Percentiles rank a stretch among this genome's conserved stretches.
Conservation (phyloP, 2,329 filamentous ascomycete species). For the Xylaria sp. region DNA sequence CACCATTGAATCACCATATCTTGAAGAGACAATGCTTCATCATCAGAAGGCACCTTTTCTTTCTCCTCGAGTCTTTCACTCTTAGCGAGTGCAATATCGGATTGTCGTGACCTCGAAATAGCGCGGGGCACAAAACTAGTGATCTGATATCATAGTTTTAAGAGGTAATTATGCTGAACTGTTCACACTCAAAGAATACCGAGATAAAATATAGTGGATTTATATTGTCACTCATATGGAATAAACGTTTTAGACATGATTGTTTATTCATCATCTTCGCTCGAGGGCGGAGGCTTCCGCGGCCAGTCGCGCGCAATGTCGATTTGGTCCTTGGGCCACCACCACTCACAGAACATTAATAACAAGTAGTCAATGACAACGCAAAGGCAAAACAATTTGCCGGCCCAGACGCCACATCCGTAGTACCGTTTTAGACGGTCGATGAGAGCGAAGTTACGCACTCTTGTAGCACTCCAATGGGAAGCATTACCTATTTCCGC, state of each 20-base stretch:
- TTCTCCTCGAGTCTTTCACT: not conserved
- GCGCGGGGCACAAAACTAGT: not conserved
- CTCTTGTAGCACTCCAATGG: slow-evolving; percentile 75
- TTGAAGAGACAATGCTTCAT: not conserved
- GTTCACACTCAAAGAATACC: not conserved
- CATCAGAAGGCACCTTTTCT: not conserved
- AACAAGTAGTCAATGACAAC: slow-evolving; percentile 94
- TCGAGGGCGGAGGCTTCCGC: slow-evolving; percentile 65
- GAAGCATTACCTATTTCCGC: slow-evolving; percentile 72
- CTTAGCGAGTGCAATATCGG: not conserved
- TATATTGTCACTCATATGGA: not conserved
- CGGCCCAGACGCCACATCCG: slow-evolving; percentile 97
- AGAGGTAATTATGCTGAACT: not conserved
- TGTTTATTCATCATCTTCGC: slow-evolving; percentile 44
- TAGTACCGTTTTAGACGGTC: slow-evolving; percentile 97
- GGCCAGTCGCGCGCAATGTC: slow-evolving; percentile 95
- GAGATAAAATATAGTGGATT: not conserved
- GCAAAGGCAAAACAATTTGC: slow-evolving; percentile 95
- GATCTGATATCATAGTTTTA: not conserved
- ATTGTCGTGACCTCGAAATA: not conserved
- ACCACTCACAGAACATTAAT: slow-evolving; percentile 87
- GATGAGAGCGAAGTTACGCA: slow-evolving; percentile 87
- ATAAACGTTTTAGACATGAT: not conserved
- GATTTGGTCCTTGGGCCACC: slow-evolving; percentile 84
- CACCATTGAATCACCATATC: not conserved